A percentile compares a stretch with the other conserved stretches of the same genome.
These are phyloP conservation scores for Spirogloea muscicola DNA, from an alignment of 139 green algal genomes.

Conservation along the genomic window DNA sequence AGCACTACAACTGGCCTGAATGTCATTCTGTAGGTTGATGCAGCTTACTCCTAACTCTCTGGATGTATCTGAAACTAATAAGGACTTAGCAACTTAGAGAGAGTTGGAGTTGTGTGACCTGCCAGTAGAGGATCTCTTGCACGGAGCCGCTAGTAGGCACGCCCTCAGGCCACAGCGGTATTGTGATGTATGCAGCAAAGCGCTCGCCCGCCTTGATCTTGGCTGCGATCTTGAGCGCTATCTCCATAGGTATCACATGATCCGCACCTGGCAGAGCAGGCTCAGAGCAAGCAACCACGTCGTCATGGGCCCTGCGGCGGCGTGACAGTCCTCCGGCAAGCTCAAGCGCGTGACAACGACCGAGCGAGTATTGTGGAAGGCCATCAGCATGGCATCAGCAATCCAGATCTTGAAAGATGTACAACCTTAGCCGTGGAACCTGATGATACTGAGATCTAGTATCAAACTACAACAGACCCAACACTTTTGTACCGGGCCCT, in stretches of 20 bases:
- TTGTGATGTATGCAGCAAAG: slow-evolving; percentile 39
- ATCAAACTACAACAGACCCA: background rate
- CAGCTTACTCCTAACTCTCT: background rate
- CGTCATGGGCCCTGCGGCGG: too few species aligned
- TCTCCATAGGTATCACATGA: slow-evolving; percentile 46
- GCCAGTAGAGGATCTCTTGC: slow-evolving; percentile 59
- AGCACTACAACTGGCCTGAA: too few species aligned
- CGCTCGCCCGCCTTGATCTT: slow-evolving; percentile 33
- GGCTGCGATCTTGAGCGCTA: slow-evolving; percentile 39
- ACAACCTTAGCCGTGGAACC: too few species aligned
- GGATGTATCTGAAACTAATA: background rate
- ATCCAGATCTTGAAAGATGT: background rate
- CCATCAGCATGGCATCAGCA: too few species aligned
- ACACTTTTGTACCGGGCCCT: background rate
- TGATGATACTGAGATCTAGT: too few species aligned
- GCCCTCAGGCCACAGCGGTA: slow-evolving; percentile 39
- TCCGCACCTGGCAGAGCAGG: slow-evolving; percentile 20
- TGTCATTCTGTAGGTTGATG: background rate
- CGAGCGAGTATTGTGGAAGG: too few species aligned
- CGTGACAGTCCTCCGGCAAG: too few species aligned
- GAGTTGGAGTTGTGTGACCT: too few species aligned
- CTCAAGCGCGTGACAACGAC: too few species aligned
- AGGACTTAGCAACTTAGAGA: background rate
- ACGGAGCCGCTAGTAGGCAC: slow-evolving; percentile 26
- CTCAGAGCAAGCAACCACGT: too few species aligned